Evolutionary conservation across 768 basidiomycete species (phyloP), one percentile per base, ranked within the genome.

Genomic region (Russula sp.): DNA sequence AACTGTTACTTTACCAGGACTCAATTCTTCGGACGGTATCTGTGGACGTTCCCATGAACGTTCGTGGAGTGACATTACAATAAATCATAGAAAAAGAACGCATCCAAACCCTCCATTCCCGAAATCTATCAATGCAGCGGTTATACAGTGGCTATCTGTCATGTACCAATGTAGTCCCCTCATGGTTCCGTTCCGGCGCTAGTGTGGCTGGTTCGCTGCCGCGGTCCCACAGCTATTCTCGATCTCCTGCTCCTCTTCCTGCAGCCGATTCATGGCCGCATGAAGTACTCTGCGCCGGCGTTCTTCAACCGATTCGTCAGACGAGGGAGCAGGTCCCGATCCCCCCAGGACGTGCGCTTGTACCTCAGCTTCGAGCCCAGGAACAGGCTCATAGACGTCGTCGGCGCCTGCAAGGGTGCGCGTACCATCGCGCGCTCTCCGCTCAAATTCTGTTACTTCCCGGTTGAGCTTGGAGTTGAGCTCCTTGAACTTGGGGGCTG

Each of bases 391-490:
- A 65, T 88, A 87, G 2, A 75, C 72, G 13, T 14, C 35, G 27
- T 37, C 47, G 11, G 48, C 44, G 4, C 74, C 77, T 1, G 72
- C 70, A 2, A 91, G 76, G 56, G 77, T 74, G 68, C 87, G 85
- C 0, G 86, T 82, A 5, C 85, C 85, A 9, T 76, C 74, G 16
- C 73, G 71, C 5, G 73, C 74, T 2, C 81, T 78, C 5, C 78
- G 77, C 70, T 90, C 90, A 57, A 82, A 89, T 67, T 85, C 85
- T 1, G 77, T 78, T 1, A 91, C 86, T 69, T 92, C 88, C 6
- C 82, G 78, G 70, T 89, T 90, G 2, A 91, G 79, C 62, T 82
- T 77, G 1, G 88, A 89, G 70, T 91, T 89, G 6, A 91, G 76
- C 62, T 82, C 79, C 70, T 89, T 91, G 72, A 91, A 91, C 90